Evolutionary conservation across 257 asterid genomes (phyloP).

Genomic region (Solanum chilense): DNA sequence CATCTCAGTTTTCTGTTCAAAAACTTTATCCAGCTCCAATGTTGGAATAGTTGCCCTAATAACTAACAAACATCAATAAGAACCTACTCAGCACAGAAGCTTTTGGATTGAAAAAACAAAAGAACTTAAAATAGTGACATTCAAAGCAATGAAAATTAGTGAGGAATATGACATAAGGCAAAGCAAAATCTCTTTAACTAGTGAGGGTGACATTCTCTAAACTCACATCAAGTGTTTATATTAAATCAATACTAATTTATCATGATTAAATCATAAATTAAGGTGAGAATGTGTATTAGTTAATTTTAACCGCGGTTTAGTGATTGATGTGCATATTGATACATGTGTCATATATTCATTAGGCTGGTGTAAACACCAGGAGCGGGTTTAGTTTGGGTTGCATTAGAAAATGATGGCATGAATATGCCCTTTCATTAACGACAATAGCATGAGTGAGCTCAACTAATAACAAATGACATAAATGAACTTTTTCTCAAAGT

Average conservation of each 20-base stretch:
- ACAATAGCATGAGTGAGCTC: too few species aligned
- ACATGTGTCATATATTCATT: neutral
- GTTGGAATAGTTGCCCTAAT: conserved; percentile 12
- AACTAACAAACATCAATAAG: neutral
- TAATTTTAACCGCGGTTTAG: neutral
- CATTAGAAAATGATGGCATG: too few species aligned
- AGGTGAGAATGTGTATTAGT: neutral
- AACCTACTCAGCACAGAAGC: neutral
- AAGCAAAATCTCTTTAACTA: neutral
- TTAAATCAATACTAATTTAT: neutral
- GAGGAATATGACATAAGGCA: too few species aligned
- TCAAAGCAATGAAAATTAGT: neutral
- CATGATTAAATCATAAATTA: neutral
- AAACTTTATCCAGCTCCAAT: conserved; percentile 9
- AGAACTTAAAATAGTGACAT: neutral
- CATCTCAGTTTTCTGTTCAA: conserved; percentile 13
- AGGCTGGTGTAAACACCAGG: neutral
- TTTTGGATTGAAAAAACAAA: neutral
- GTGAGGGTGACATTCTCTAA: neutral
- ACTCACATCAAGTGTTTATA: neutral
- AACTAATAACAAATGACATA: too few species aligned
- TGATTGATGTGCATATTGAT: neutral
- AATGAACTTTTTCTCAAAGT: too few species aligned
- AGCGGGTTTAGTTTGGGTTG: neutral
- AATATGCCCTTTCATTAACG: too few species aligned